Evolutionary conservation across 2,329 filamentous ascomycete species (phyloP), one percentile per base, ranked within the genome.

Genomic region (Colletotrichum salicis): DNA sequence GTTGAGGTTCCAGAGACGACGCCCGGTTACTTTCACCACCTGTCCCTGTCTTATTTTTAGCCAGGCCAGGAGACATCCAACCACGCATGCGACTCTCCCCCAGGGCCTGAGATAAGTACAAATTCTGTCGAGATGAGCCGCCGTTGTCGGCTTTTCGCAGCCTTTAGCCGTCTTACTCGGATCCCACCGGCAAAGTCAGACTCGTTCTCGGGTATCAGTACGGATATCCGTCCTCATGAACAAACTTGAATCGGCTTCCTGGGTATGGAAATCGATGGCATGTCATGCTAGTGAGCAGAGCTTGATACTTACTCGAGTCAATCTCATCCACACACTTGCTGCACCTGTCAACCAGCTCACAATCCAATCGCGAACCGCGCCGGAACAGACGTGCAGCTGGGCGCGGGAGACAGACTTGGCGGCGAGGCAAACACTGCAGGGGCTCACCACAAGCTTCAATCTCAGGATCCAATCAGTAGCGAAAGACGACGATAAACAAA

Each of bases 311-410:
- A 35, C n/a, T 59, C 41, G 64, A 68, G 52, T 63, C 64, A 68
- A 62, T 54, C 19, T 48, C 57, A 15, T 56, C 48, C 41, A 35
- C 31, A 48, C 64, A 37, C 41, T 13, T 71, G 27, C 24, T 59
- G 31, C 41, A 54, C 64, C 69, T 71, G 69, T 64, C 64, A 71
- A 31, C 33, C 54, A 33, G 52, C 35, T 33, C 52, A 60, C 35
- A 48, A 56, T 35, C 69, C 65, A 71, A 69, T 71, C 65, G 69
- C 65, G 65, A 71, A 60, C 45, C 55, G 29, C 45, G n/a, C 58
- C 60, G n/a, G 59, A 69, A 56, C 54, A 48, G 59, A 63, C 45
- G 33, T 69, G 54, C 37, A 48, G 33, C 41, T 24, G n/a, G 3
- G 22, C 8, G 41, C 29, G 41, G 61, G 31, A 35, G 41, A 10